These are phyloP conservation scores for Phaeophleospora eucalypticola DNA, from an alignment of 2,329 filamentous ascomycete genomes.

Conservation along the genomic window DNA sequence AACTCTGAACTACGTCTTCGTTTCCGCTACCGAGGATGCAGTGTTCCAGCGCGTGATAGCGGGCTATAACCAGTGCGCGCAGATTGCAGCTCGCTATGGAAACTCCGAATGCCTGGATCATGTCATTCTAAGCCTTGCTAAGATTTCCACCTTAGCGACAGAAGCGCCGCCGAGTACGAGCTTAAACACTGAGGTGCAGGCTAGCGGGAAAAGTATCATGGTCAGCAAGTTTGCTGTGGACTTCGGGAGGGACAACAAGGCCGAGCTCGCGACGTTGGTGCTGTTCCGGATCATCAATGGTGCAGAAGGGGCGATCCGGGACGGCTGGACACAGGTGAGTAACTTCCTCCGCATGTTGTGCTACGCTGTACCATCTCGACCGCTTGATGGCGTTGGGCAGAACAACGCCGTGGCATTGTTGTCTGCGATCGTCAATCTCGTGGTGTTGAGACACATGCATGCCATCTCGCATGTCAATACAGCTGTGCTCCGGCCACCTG, in stretches of 20 bases:
- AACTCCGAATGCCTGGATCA: slow-evolving; percentile 85
- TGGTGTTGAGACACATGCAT: background rate
- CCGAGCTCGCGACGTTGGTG: slow-evolving; percentile 90
- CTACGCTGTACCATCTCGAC: background rate
- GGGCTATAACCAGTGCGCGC: slow-evolving; percentile 93
- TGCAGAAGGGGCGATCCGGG: slow-evolving; percentile 70
- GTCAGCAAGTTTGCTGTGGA: slow-evolving; percentile 96
- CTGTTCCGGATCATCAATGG: slow-evolving; percentile 87
- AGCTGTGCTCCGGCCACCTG: background rate
- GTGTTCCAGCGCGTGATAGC: slow-evolving; percentile 91
- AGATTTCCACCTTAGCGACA: slow-evolving; percentile 82
- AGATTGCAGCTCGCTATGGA: slow-evolving; percentile 80
- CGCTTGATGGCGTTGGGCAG: background rate
- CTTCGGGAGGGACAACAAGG: slow-evolving; percentile 87
- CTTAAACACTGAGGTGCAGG: slow-evolving; percentile 93
- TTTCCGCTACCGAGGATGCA: slow-evolving; percentile 94
- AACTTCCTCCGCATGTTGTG: background rate
- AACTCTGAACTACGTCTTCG: slow-evolving; percentile 95
- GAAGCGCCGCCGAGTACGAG: slow-evolving; percentile 73
- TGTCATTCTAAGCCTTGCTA: slow-evolving; percentile 83
- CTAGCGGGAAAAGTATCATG: slow-evolving; percentile 83
- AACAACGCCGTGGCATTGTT: background rate
- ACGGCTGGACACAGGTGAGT: slow-evolving; percentile 75
- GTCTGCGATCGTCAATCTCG: background rate
- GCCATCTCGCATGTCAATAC: no score